Conservation (phyloP, 1,284 basidiomycete species). For the Malassezia cuniculi region DNA sequence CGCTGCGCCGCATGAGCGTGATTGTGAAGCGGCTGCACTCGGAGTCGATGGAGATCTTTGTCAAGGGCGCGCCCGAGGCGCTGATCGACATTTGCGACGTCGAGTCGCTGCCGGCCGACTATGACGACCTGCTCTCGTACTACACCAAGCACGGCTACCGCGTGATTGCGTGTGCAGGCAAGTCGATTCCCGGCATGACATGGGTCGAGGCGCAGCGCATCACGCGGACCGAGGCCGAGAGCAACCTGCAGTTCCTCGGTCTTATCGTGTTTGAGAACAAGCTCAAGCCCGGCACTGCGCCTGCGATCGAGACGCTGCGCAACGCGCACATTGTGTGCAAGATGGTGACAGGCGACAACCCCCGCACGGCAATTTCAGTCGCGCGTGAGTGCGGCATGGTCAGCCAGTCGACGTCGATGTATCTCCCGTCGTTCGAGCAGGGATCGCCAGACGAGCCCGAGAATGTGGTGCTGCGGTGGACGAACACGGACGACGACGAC, state of each 20-base stretch:
- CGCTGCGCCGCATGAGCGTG: constrained; percentile 88
- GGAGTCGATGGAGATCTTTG: constrained; percentile 89
- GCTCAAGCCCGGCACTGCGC: constrained; percentile 80
- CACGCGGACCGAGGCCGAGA: constrained; percentile 90
- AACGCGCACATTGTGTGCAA: constrained; percentile 81
- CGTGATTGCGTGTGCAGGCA: constrained; percentile 95
- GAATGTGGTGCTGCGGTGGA: constrained; percentile 64
- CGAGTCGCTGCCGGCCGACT: constrained; percentile 62
- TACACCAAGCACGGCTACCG: constrained; percentile 95
- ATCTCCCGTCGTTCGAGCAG: constrained; percentile 60
- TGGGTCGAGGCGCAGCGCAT: constrained; percentile 97
- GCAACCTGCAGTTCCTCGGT: constrained; percentile 77
- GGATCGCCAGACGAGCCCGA: constrained; percentile 11
- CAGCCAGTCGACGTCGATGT: constrained; percentile 79
- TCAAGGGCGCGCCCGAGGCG: constrained; percentile 95
- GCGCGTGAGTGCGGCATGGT: constrained; percentile 87
- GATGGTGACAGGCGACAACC: constrained; percentile 98
- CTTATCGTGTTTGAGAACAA: constrained; percentile 98
- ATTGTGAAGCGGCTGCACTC: constrained; percentile 91
- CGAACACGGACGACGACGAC: constrained; percentile 72
- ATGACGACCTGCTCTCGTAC: constrained; percentile 88
- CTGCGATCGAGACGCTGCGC: constrained; percentile 77
- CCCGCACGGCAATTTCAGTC: constrained; percentile 89
- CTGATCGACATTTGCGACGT: constrained; percentile 72
- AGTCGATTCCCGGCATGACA: constrained; percentile 78